These are phyloP conservation scores for Phaseolus lunatus DNA, from an alignment of 306 rosid species.

Conservation along the genomic window DNA sequence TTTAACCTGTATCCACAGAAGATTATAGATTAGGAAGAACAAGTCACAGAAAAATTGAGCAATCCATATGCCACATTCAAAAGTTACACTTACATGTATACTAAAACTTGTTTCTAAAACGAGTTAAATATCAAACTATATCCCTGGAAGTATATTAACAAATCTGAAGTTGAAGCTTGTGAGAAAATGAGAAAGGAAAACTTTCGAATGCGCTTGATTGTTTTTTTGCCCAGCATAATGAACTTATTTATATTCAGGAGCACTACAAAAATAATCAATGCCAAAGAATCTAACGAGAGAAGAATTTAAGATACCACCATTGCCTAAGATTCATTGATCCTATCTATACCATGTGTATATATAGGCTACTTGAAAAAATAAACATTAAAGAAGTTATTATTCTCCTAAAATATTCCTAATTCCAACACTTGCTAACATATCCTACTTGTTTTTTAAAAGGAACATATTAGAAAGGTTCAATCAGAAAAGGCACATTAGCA, in stretches of 20 bases:
- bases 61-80: background rate
- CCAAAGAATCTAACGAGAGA: background rate
- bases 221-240: background rate
- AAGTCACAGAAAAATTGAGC: background rate
- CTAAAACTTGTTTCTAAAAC: background rate
- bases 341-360: background rate
- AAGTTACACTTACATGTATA: background rate
- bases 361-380: background rate
- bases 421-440: background rate
- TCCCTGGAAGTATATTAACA: background rate
- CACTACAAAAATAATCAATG: background rate
- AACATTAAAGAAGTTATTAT: background rate
- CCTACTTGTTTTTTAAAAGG: background rate
- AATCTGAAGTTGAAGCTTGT: background rate
- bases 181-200: background rate
- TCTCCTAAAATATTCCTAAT: background rate
- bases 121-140: background rate
- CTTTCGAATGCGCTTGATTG: background rate
- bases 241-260: background rate
- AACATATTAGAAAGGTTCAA: constrained; percentile 4
- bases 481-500: background rate
- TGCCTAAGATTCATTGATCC: background rate
- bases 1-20: constrained; percentile 71
- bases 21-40: constrained; percentile 37
- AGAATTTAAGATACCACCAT: background rate